phyloP scores from a whole-genome alignment of 1,284 basidiomycete genomes.

The Fereydounia khargensis region DNA sequence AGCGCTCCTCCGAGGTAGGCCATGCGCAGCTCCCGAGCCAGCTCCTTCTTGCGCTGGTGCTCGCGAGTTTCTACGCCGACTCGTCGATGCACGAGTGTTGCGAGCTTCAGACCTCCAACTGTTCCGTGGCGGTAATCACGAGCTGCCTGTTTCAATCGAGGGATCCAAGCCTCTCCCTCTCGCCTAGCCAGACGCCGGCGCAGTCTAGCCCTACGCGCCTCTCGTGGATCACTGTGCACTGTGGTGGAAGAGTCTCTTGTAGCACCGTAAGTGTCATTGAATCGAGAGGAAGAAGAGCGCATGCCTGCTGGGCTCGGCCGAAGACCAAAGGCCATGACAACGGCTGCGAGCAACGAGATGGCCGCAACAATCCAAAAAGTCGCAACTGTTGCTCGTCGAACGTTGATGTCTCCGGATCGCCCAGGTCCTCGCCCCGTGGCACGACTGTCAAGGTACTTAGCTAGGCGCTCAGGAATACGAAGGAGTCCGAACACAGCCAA shows the following conservation, averaged over 20 bases:
- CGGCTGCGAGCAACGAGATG: slow-evolving; percentile 12
- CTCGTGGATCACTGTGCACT: slow-evolving; percentile 11
- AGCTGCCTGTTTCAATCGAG: slow-evolving; percentile 7
- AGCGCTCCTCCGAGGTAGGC: slow-evolving; percentile 39
- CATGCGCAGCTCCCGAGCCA: slow-evolving; percentile 23
- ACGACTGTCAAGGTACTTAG: slow-evolving; percentile 9
- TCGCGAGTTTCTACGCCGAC: not conserved
- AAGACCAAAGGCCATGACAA: slow-evolving; percentile 13
- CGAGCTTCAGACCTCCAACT: slow-evolving; percentile 20
- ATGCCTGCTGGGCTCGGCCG: not conserved
- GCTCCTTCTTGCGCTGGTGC: not conserved
- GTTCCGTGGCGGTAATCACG: slow-evolving; percentile 4
- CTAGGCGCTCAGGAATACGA: slow-evolving; percentile 29
- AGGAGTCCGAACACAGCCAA: slow-evolving; percentile 38
- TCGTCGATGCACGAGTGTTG: slow-evolving; percentile 4
- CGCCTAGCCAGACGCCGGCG: slow-evolving; percentile 11
- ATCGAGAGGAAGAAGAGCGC: not conserved
- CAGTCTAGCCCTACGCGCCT: slow-evolving; percentile 18
- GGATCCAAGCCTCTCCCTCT: slow-evolving; percentile 5
- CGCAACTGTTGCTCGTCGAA: slow-evolving; percentile 15
- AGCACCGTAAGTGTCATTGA: slow-evolving; percentile 11
- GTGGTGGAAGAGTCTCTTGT: slow-evolving; percentile 21
- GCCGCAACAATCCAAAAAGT: slow-evolving; percentile 31
- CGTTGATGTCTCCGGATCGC: slow-evolving; percentile 4
- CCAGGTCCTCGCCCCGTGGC: not conserved